Evolutionary conservation across 2,329 filamentous ascomycete species (phyloP).

Genomic region (Cytospora piceae): DNA sequence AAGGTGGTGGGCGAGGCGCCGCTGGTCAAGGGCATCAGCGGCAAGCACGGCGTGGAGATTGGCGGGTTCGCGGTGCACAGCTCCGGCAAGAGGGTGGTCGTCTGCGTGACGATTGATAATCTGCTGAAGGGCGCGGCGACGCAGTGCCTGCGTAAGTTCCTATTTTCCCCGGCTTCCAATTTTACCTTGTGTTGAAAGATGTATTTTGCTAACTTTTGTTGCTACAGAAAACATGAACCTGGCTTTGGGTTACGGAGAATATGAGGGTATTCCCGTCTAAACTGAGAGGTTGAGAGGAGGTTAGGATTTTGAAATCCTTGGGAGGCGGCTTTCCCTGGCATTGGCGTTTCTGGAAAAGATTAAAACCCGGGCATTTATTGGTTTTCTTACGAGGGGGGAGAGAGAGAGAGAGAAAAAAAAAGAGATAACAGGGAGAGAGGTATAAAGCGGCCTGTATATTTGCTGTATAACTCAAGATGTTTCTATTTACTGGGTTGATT

Average conservation of each 20-base stretch:
- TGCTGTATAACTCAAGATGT: conserved; percentile 22
- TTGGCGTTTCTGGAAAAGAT: not conserved
- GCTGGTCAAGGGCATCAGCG: conserved; percentile 79
- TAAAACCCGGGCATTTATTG: not conserved
- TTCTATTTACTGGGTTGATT: not conserved
- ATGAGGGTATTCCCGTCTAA: conserved; percentile 77
- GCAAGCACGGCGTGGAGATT: conserved; percentile 89
- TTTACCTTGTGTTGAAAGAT: not conserved
- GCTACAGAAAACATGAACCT: conserved; percentile 86
- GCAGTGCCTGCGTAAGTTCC: conserved; percentile 81
- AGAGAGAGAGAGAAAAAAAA: not conserved
- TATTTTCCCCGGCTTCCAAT: conserved; percentile 5
- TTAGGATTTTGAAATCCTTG: not conserved
- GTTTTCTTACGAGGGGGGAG: not conserved
- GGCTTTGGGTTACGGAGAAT: conserved; percentile 85
- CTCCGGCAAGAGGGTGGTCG: conserved; percentile 87
- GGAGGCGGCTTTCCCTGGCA: conserved; percentile 3
- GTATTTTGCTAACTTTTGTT: conserved; percentile 12
- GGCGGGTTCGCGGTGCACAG: conserved; percentile 94
- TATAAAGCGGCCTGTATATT: conserved; percentile 19
- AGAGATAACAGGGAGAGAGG: not conserved
- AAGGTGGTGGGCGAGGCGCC: conserved; percentile 90
- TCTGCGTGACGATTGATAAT: conserved; percentile 93
- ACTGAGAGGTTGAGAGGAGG: not conserved
- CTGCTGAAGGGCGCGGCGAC: conserved; percentile 91